Conservation (phyloP, 1,284 basidiomycete genomes). For the Ganoderma meredithae region DNA sequence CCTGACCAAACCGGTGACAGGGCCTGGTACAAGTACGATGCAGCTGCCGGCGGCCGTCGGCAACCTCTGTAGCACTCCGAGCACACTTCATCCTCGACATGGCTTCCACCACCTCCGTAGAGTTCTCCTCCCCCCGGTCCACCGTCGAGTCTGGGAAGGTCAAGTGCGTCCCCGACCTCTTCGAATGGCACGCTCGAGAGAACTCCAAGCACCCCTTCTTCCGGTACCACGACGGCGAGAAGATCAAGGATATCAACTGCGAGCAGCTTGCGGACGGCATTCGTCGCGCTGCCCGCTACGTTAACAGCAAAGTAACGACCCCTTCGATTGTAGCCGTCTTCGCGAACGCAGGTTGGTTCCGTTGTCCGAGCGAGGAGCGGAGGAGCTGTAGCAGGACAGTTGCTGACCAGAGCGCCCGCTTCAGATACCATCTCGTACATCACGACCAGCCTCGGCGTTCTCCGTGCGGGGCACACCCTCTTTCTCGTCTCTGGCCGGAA, state of each 20-base stretch:
- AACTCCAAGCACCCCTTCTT: constrained; percentile 45
- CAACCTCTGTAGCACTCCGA: neutral
- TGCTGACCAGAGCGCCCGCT: neutral
- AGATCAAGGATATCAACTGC: constrained; percentile 23
- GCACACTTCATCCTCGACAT: neutral
- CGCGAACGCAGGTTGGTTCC: constrained; percentile 27
- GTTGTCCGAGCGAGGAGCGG: too few relatives aligned
- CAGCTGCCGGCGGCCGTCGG: neutral
- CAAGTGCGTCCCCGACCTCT: constrained; percentile 43
- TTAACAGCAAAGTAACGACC: constrained; percentile 14
- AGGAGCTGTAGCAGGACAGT: neutral
- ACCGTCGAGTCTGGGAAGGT: constrained; percentile 29
- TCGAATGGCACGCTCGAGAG: constrained; percentile 44
- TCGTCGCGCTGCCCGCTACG: constrained; percentile 26
- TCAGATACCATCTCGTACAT: constrained; percentile 44
- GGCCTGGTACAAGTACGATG: neutral
- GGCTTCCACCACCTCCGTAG: neutral
- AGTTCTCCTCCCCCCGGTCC: constrained; percentile 15
- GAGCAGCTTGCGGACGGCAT: constrained; percentile 17
- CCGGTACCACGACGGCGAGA: constrained; percentile 32
- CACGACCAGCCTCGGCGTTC: constrained; percentile 37
- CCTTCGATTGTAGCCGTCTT: constrained; percentile 28
- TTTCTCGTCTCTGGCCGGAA: constrained; percentile 35
- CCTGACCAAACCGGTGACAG: neutral
- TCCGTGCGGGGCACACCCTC: constrained; percentile 41